Evolutionary conservation across 1,139 yeast species (phyloP).

Genomic region (Saccharomyces hybrid): DNA sequence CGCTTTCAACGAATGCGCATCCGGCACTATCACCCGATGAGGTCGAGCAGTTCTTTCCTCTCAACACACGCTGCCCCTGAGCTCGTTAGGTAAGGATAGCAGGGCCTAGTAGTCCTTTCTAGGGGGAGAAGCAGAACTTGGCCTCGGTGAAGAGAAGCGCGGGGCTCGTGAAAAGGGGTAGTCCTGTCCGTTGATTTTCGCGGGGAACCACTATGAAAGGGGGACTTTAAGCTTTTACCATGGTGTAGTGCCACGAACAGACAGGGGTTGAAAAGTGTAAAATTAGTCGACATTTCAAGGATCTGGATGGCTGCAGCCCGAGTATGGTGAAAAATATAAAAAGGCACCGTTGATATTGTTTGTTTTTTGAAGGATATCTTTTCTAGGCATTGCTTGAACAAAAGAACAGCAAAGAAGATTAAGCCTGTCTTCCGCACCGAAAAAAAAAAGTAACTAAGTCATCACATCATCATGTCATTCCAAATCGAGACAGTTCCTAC

Average conservation of each 20-base stretch:
- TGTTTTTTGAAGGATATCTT: no score
- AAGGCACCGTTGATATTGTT: no score
- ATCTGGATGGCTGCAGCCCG: no score
- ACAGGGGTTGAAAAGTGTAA: not conserved
- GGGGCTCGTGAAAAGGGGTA: not conserved
- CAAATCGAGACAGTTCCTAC: constrained; percentile 37
- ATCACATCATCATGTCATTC: constrained; percentile 23
- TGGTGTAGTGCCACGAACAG: not conserved
- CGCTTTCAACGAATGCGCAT: no score
- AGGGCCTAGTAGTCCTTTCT: not conserved
- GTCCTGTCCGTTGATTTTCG: not conserved
- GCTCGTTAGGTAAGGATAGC: not conserved
- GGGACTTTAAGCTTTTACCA: not conserved
- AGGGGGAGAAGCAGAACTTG: not conserved
- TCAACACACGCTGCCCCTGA: not conserved
- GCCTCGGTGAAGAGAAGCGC: not conserved
- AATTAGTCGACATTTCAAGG: no score
- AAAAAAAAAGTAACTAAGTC: no score
- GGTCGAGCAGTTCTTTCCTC: not conserved
- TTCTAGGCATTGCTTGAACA: not conserved
- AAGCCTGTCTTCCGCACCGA: no score
- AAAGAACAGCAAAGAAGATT: not conserved
- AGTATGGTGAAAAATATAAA: no score
- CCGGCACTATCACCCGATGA: not conserved
- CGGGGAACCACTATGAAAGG: not conserved